A percentile compares a stretch with the other conserved stretches of the same genome.
phyloP scores from a whole-genome alignment of 352 stramenopile genomes.

The Pythium aquatile region DNA sequence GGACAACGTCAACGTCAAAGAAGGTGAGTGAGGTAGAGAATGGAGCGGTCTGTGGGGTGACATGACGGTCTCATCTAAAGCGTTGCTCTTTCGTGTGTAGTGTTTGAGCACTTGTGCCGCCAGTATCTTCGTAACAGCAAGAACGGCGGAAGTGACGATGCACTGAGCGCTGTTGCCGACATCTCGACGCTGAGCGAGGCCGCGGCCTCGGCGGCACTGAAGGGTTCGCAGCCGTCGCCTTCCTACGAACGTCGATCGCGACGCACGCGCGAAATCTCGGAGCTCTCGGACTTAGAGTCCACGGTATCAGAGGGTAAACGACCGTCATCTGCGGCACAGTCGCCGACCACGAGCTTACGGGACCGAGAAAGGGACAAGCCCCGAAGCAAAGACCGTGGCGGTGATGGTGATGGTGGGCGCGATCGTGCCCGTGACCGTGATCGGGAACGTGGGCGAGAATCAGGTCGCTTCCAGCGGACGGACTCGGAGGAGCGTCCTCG shows the following conservation, averaged over 20 bases:
- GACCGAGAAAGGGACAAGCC: not conserved
- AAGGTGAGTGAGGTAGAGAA: slow-evolving; percentile 32
- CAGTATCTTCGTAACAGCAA: slow-evolving; percentile 45
- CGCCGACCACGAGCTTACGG: slow-evolving; percentile 12
- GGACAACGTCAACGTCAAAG: slow-evolving; percentile 71
- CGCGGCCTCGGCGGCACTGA: slow-evolving; percentile 13
- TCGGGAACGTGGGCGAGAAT: not conserved
- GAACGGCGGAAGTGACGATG: slow-evolving; percentile 32
- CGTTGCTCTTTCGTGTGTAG: slow-evolving; percentile 10
- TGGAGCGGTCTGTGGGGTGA: not conserved
- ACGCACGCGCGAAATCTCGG: slow-evolving; percentile 32
- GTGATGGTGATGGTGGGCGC: not conserved
- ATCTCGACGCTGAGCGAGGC: slow-evolving; percentile 54
- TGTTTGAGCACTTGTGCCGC: slow-evolving; percentile 59
- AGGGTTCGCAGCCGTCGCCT: slow-evolving; percentile 21
- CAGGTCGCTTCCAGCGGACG: not conserved
- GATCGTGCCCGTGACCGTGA: slow-evolving; percentile 7
- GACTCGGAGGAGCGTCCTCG: slow-evolving; percentile 7
- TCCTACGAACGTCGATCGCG: slow-evolving; percentile 24
- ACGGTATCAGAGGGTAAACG: slow-evolving; percentile 20
- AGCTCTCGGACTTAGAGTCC: slow-evolving; percentile 38
- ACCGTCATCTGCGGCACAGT: slow-evolving; percentile 24
- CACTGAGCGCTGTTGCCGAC: slow-evolving; percentile 43
- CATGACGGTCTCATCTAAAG: too few relatives aligned
- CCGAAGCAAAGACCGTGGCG: not conserved